A percentile compares a stretch with the other conserved stretches of the same genome.
Conservation (phyloP, 1,284 basidiomycete species). For the Cryptococcus sp. region DNA sequence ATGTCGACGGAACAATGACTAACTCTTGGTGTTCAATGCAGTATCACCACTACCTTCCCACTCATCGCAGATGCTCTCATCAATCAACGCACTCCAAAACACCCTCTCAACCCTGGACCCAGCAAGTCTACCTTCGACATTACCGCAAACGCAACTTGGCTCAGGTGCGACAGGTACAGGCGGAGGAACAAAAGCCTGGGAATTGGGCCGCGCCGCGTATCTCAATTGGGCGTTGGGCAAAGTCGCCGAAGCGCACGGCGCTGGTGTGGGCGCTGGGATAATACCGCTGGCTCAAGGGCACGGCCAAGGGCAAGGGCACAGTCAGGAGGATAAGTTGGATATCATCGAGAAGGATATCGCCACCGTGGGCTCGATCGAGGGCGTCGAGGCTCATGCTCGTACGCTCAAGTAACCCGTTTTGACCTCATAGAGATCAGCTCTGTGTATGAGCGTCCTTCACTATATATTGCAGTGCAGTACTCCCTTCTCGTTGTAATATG, state of each 20-base stretch:
- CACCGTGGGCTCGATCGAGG: slow-evolving; percentile 23
- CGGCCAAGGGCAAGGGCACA: background rate
- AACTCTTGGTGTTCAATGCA: slow-evolving; percentile 10
- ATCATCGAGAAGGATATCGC: slow-evolving; percentile 23
- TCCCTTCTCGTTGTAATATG: too few relatives aligned
- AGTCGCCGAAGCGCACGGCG: slow-evolving; percentile 15
- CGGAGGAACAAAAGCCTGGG: slow-evolving; percentile 43
- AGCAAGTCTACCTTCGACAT: slow-evolving; percentile 7
- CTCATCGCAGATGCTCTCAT: slow-evolving; percentile 21
- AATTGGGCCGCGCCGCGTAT: slow-evolving; percentile 52
- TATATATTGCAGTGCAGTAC: too few relatives aligned
- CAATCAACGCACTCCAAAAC: slow-evolving; percentile 35
- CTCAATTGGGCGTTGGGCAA: slow-evolving; percentile 50
- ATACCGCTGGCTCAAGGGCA: slow-evolving; percentile 6
- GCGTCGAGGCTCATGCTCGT: slow-evolving; percentile 15
- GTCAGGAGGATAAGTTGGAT: slow-evolving; percentile 9
- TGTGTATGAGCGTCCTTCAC: too few relatives aligned
- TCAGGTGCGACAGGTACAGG: background rate
- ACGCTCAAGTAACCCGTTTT: background rate
- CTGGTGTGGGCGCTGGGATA: background rate
- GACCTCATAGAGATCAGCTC: too few relatives aligned
- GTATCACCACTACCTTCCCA: slow-evolving; percentile 44
- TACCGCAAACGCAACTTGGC: background rate
- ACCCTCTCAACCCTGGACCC: slow-evolving; percentile 35
- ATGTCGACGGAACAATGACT: background rate